These are phyloP conservation scores for Fomitiporia mediterranea DNA, from an alignment of 1,284 basidiomycete genomes.

Conservation along the genomic window DNA sequence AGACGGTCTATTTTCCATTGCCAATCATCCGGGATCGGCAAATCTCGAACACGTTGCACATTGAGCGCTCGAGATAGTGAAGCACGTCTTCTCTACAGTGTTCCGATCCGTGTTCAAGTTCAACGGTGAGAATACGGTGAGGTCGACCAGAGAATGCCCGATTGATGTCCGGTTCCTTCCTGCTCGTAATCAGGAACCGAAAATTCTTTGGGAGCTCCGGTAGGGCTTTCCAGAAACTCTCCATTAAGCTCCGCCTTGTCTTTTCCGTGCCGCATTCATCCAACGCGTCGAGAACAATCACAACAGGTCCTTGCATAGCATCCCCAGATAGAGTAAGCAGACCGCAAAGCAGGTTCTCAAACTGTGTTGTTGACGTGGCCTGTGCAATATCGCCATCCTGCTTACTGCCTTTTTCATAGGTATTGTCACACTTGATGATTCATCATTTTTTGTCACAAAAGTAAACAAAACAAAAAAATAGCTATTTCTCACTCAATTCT, in stretches of 20 bases:
- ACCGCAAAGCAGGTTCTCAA: not conserved
- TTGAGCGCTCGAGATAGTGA: not conserved
- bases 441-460: no score
- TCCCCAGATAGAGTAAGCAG: not conserved
- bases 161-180: not conserved
- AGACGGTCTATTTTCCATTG: constrained; percentile 22
- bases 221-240: constrained; percentile 11
- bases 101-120: not conserved
- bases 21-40: not conserved
- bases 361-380: not conserved
- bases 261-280: constrained; percentile 12
- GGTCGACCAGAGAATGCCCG: not conserved
- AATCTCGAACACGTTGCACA: no score
- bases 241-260: constrained; percentile 29
- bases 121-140: not conserved
- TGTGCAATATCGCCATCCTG: not conserved
- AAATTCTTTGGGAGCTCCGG: not conserved
- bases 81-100: not conserved
- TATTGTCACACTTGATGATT: no score
- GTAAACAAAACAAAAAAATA: no score
- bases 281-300: no score
- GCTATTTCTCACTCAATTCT: no score
- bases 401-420: no score
- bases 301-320: no score
- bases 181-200: not conserved